Conservation (phyloP, 2,329 filamentous ascomycete genomes). For the Fusarium piperis region DNA sequence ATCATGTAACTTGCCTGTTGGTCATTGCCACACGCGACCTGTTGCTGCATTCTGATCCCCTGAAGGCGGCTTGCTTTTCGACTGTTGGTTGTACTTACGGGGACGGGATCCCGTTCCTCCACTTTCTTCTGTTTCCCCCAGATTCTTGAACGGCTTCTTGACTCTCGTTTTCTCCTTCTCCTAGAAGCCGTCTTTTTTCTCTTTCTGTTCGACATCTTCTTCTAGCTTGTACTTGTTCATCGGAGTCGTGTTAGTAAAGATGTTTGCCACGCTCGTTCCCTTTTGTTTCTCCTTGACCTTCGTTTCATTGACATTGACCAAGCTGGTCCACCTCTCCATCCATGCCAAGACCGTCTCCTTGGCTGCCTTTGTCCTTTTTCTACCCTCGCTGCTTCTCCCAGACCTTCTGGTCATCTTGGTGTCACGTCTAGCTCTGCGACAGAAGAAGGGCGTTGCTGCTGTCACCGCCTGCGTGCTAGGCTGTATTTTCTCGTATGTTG, state of each 20-base stretch:
- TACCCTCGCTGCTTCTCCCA: conserved; percentile 43
- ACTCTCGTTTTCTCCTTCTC: background rate
- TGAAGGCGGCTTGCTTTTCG: background rate
- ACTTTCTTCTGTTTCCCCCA: background rate
- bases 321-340: conserved; percentile 43
- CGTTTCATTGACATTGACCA: conserved; percentile 43
- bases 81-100: background rate
- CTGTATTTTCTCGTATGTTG: conserved; percentile 41
- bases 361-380: conserved; percentile 39
- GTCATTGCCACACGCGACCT: conserved; percentile 35
- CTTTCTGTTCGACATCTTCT: conserved; percentile 4
- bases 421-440: conserved; percentile 43
- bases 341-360: conserved; percentile 41
- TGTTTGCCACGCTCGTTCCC: conserved; percentile 38
- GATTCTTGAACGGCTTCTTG: background rate
- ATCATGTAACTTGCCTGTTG: background rate
- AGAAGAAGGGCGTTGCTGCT: conserved; percentile 38
- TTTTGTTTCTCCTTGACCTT: conserved; percentile 45
- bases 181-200: background rate
- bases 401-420: conserved; percentile 41
- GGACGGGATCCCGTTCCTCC: background rate
- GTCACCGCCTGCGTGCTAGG: conserved; percentile 35
- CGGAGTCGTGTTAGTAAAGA: conserved; percentile 8
- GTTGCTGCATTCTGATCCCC: conserved; percentile 32
- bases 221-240: background rate